Percentiles rank a stretch among this genome's conserved stretches.
These are phyloP conservation scores for Clohesyomyces aquaticus DNA, from an alignment of 495 filamentous ascomycete genomes.

Conservation along the genomic window DNA sequence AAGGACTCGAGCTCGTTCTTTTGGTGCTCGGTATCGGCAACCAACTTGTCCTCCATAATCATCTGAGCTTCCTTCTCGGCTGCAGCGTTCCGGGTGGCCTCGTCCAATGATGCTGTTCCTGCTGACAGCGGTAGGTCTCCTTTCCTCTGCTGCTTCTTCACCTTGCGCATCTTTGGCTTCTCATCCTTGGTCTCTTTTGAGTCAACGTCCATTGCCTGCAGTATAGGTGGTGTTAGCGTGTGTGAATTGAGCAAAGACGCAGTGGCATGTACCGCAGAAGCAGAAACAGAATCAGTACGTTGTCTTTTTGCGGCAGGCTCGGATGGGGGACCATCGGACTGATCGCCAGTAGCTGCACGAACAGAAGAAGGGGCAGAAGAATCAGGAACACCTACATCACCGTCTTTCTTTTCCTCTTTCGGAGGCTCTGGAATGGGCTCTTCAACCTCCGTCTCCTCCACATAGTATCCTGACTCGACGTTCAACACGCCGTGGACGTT, in stretches of 20 bases:
- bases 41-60: conserved; percentile 98
- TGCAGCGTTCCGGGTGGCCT: conserved; percentile 62
- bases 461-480: conserved; percentile 95
- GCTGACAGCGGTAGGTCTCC: conserved; percentile 88
- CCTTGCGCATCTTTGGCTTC: conserved; percentile 92
- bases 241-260: conserved; percentile 3
- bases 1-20: conserved; percentile 99
- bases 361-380: conserved; percentile 11
- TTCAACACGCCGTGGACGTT: conserved; percentile 97
- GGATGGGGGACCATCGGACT: background rate
- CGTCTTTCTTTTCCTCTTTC: conserved; percentile 62
- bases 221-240: conserved; percentile 22
- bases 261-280: conserved; percentile 20
- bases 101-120: conserved; percentile 79
- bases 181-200: conserved; percentile 61
- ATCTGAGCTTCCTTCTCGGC: conserved; percentile 84
- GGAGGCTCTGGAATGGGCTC: conserved; percentile 72
- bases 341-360: conserved; percentile 10
- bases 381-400: conserved; percentile 53
- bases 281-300: conserved; percentile 4
- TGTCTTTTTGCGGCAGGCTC: conserved; percentile 37
- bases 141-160: conserved; percentile 99
- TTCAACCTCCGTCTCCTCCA: conserved; percentile 97
- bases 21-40: conserved; percentile 97
- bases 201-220: conserved; percentile 92